Base-by-base conservation (phyloP, 108 stramenopile species). In the Nitzschia sp. region DNA sequence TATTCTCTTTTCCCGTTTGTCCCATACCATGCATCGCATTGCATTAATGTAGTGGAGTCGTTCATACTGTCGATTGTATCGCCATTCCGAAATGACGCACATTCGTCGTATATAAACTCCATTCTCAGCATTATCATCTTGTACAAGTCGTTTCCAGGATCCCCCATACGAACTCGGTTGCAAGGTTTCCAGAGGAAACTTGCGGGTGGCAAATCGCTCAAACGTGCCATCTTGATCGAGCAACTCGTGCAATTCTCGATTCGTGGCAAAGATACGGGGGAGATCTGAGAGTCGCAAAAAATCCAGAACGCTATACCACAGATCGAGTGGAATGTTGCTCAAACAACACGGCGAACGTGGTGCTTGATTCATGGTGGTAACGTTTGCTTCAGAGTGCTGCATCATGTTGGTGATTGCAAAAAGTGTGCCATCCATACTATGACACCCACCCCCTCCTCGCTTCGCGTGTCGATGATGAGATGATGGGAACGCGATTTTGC, bases 21-120 rank as follows among this genome's bases (percentile, higher is more conserved):
- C 49, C 49, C 49, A 51, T 4, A 51, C 21, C 49, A 51, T 51
- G 21, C 49, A 51, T 8, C 49, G 49, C 11, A 51, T 51, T 21
- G 49, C 8, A 51, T 51, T 51, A 5, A 8, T 23, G n/a, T 51
- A 51, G 21, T 51, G 49, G 4, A 21, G 49, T 4, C 4, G 13
- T 17, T 4, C 18, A 51, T 51, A 8, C 19, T 23, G 8, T 51
- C 49, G 49, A 51, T 51, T 51, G 8, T n/a, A 23, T 17, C 49
- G 49, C 49, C 49, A 51, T 23, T 51, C 49, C 19, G 49, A 51
- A 8, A 51, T 17, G 21, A 51, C 49, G 21, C 5, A 19, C 49
- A 51, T 51, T 51, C 21, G 13, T 17, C 49, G 49, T 19, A 51
- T 4, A 51, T 51, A 51, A 51, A 51, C 19, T 21, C 49, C 49